Conservation (phyloP, 2,329 filamentous ascomycete species). For the Trichoderma gracile region DNA sequence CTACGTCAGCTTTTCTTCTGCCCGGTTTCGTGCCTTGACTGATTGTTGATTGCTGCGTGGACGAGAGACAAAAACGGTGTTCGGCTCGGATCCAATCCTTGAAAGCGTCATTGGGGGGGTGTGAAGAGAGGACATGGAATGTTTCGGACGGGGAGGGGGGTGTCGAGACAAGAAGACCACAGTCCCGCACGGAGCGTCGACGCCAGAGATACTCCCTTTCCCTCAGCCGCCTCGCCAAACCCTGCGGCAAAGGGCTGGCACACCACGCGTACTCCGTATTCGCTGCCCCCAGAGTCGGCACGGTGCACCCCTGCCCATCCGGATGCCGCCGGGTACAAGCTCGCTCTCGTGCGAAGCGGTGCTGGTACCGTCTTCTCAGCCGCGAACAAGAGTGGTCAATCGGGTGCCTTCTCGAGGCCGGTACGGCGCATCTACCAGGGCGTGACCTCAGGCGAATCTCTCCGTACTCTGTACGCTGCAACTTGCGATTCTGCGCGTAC, state of each 20-base stretch:
- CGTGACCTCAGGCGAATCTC: neutral
- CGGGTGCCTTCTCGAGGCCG: neutral
- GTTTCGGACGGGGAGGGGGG: constrained; percentile 10
- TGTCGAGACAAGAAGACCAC: neutral
- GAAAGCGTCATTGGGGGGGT: constrained; percentile 9
- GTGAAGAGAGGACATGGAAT: constrained; percentile 8
- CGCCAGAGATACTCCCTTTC: neutral
- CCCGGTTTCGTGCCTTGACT: too few species aligned
- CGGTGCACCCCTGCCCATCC: constrained; percentile 5
- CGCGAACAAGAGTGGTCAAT: constrained; percentile 13
- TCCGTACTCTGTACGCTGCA: neutral
- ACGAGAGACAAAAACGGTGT: constrained; percentile 20
- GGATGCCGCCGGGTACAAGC: constrained; percentile 3
- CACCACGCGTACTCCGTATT: neutral
- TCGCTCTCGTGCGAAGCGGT: neutral
- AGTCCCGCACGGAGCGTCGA: neutral
- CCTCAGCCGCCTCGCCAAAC: neutral
- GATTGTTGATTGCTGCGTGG: neutral
- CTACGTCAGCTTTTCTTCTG: too few species aligned
- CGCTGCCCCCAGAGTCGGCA: neutral
- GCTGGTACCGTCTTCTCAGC: constrained; percentile 17
- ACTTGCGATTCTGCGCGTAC: neutral
- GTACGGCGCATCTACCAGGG: constrained; percentile 10
- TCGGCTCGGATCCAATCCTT: constrained; percentile 16
- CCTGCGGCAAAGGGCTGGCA: neutral